These are phyloP conservation scores for Trametes punicea DNA, from an alignment of 768 basidiomycete species.

Conservation along the genomic window DNA sequence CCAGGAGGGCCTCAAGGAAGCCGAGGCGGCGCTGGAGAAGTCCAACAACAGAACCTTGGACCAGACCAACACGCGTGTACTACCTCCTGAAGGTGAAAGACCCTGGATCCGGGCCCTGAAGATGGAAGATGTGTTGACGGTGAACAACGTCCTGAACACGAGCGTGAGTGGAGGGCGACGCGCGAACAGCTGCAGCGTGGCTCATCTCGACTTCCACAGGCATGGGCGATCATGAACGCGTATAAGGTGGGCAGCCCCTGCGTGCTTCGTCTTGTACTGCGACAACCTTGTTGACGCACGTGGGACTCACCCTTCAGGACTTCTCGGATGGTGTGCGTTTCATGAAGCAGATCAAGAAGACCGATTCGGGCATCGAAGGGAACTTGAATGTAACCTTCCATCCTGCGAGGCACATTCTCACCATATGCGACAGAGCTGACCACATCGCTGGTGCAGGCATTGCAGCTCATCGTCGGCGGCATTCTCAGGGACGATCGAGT, in stretches of 20 bases:
- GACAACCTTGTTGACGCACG: not conserved
- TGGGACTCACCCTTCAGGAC: slow-evolving; percentile 10
- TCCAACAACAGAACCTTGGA: not conserved
- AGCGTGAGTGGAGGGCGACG: slow-evolving; percentile 1
- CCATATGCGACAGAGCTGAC: not conserved
- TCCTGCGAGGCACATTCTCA: not conserved
- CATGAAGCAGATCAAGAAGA: slow-evolving; percentile 20
- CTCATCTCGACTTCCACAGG: slow-evolving; percentile 14
- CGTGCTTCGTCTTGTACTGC: slow-evolving; percentile 3
- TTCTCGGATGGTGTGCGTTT: slow-evolving; percentile 15
- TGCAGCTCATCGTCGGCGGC: slow-evolving; percentile 34
- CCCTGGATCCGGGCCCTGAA: slow-evolving; percentile 24
- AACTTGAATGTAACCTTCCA: slow-evolving; percentile 10
- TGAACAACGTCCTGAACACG: slow-evolving; percentile 9
- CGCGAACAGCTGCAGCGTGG: not conserved
- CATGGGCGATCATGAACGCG: slow-evolving; percentile 25
- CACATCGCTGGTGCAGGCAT: slow-evolving; percentile 26
- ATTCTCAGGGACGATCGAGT: slow-evolving; percentile 39
- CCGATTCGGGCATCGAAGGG: slow-evolving; percentile 1
- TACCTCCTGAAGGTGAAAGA: slow-evolving; percentile 4
- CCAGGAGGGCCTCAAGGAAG: slow-evolving; percentile 16
- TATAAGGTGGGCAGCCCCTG: slow-evolving; percentile 10
- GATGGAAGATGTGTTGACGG: slow-evolving; percentile 20
- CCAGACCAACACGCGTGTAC: not conserved
- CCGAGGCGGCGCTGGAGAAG: slow-evolving; percentile 3